A percentile compares a stretch with the other conserved stretches of the same genome.
These are phyloP conservation scores for Orbilia blumenaviensis DNA, from an alignment of 2,329 filamentous ascomycete species.

Conservation along the genomic window DNA sequence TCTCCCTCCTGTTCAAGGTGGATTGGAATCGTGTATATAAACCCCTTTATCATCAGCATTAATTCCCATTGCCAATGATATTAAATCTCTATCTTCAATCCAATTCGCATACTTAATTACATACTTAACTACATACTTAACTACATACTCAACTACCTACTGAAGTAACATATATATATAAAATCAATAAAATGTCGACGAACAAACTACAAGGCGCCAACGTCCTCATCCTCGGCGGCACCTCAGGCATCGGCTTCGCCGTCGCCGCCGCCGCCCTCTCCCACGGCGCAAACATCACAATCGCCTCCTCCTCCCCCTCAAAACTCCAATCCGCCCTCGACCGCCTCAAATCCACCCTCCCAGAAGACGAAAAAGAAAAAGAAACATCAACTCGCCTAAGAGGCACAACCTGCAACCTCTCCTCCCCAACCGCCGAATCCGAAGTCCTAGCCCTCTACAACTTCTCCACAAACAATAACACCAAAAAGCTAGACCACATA, in stretches of 20 bases:
- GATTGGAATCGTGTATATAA: no score
- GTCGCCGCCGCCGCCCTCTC: conserved; percentile 70
- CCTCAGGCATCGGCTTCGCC: conserved; percentile 70
- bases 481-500: conserved; percentile 66
- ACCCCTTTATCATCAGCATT: no score
- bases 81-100: no score
- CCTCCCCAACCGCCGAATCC: conserved; percentile 63
- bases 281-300: conserved; percentile 67
- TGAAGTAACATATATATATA: background rate
- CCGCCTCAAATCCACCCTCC: conserved; percentile 63
- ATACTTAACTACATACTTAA: no score
- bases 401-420: conserved; percentile 65
- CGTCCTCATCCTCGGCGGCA: conserved; percentile 72
- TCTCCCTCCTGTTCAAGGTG: no score
- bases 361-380: no score
- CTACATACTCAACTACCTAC: no score
- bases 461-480: conserved; percentile 57
- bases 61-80: no score
- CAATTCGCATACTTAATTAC: no score
- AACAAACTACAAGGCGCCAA: conserved; percentile 62
- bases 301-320: conserved; percentile 68
- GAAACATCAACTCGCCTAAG: conserved; percentile 59
- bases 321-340: conserved; percentile 65
- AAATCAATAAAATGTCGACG: conserved; percentile 10
- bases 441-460: conserved; percentile 65